Base-by-base conservation (phyloP, 768 basidiomycete genomes). In the Tubosaeta sp. region DNA sequence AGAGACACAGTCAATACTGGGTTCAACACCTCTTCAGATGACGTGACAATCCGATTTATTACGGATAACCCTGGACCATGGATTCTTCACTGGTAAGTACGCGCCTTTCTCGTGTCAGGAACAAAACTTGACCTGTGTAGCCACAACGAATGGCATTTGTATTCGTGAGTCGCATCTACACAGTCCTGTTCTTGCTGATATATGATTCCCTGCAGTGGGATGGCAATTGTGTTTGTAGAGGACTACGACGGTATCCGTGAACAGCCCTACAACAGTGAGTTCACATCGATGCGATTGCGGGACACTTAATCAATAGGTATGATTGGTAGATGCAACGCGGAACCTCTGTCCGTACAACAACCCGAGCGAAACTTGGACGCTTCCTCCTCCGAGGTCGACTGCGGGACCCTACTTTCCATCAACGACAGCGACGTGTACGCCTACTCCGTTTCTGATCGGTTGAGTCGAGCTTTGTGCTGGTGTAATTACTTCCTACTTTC, bases 31-130 rank as follows among this genome's bases (percentile, higher is more conserved):
- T 3, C 13, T 6, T 43, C 54, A 1, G 59, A 66, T 31, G 59
- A 59, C 12, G 74, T 75, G 29, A 72, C 72, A 6, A 62, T 82
- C 25, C 71, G 78, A 35, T 81, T 77, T 68, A 59, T 65, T 10
- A 78, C 79, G 2, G 77, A 82, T 55, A 82, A 82, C 62, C 76
- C 81, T 1, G 79, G 78, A 8, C 70, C 72, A 11, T 77, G 75
- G 60, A 55, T 59, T 46, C 52, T 50, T n/a, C 55, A 59, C 43
- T 59, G 55, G 61, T 59, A 46, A 34, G 59, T 13, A 10, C 19
- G 16, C 41, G n/a, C n/a, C n/a, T 6, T 19, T 13, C 14, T 9
- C 19, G 5, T 29, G 11, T 14, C 19, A 13, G 3, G 3, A 13
- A 32, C 10, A 16, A 25, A 13, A 27, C 17, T 19, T 62, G 6